Evolutionary conservation across 768 basidiomycete species (phyloP), one percentile per base, ranked within the genome.

Genomic region (Trametes maxima): DNA sequence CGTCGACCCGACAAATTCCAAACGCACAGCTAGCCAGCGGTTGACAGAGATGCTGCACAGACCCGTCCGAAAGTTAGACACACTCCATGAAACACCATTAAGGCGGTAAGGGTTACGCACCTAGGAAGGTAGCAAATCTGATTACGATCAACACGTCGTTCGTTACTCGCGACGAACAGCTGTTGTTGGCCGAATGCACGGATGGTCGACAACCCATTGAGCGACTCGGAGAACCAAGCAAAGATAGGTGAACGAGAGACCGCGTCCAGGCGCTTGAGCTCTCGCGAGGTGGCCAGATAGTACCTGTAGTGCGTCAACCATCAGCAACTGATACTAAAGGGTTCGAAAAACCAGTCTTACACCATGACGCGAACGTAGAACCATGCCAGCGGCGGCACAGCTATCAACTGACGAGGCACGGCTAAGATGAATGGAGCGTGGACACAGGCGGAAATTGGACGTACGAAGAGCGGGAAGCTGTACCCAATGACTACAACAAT

Each of bases 231-330:
- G 71, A 92, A 92, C 87, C 88, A 90, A 0, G 88, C 89, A 72
- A 96, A 95, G 60, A 98, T 93, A 1, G 95, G 95, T 0, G 92
- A 93, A 40, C 91, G 87, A 5, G 92, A 92, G 24, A 93, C 88
- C 0, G 94, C 90, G 65, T 95, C 93, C 14, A 95, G 79, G 14
- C 93, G 90, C 72, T 95, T 94, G 24, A 95, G 80, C 71, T 95
- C 93, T 24, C 93, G 86, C 1, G 89, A 92, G 0, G 92, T 94
- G 3, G 90, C 80, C 8, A 95, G 83, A 71, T 95, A 95, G 73
- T 96, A 96, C 44, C 92, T 94, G 65, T 1, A 35, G 22, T 0
- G 11, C 16, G 43, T 40, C 40, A 47, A 36, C 4, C 8, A 13
- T 10, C 28, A 54, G 14, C 22, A 33, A 22, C 5, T 24, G 10